Conservation (phyloP, 495 filamentous ascomycete species). For the Aspergillus funiculosus region DNA sequence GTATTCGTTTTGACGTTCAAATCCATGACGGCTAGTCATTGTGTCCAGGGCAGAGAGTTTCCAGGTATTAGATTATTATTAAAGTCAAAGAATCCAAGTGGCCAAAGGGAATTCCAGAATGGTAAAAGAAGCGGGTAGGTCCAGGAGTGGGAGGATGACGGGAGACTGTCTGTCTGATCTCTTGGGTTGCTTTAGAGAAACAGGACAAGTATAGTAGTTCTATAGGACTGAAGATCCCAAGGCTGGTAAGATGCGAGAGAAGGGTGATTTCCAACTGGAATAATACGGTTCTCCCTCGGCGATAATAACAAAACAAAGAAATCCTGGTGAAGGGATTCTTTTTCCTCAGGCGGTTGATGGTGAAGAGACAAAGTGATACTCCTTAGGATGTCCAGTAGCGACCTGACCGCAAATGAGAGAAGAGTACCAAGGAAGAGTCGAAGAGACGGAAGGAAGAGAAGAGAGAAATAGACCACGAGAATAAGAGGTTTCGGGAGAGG, state of each 20-base stretch:
- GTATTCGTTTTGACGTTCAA: conserved; percentile 67
- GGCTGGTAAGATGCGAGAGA: conserved; percentile 20
- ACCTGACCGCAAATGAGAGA: conserved; percentile 11
- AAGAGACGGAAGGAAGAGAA: conserved; percentile 3
- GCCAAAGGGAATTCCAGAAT: conserved; percentile 22
- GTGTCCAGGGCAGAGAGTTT: conserved; percentile 32
- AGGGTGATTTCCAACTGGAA: conserved; percentile 8
- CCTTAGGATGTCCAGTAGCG: conserved; percentile 15
- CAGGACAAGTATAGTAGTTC: conserved; percentile 21
- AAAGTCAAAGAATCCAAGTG: conserved; percentile 34
- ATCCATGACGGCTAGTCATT: conserved; percentile 44
- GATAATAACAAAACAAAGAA: conserved; percentile 20
- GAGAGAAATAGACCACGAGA: conserved; percentile 3
- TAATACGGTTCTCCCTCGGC: conserved; percentile 15
- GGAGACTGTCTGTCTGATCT: conserved; percentile 8
- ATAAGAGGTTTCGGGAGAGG: conserved; percentile 8
- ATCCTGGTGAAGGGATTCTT: conserved; percentile 14
- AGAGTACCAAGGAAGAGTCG: conserved; percentile 9
- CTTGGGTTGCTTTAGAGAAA: conserved; percentile 19
- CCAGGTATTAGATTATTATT: conserved; percentile 26
- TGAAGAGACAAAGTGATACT: conserved; percentile 7
- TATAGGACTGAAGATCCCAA: conserved; percentile 24
- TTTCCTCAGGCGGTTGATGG: conserved; percentile 17
- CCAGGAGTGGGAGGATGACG: conserved; percentile 17
- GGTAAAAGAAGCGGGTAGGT: conserved; percentile 18